Evolutionary conservation across 1,284 basidiomycete species (phyloP).

Genomic region (Ganoderma leucocontextum): DNA sequence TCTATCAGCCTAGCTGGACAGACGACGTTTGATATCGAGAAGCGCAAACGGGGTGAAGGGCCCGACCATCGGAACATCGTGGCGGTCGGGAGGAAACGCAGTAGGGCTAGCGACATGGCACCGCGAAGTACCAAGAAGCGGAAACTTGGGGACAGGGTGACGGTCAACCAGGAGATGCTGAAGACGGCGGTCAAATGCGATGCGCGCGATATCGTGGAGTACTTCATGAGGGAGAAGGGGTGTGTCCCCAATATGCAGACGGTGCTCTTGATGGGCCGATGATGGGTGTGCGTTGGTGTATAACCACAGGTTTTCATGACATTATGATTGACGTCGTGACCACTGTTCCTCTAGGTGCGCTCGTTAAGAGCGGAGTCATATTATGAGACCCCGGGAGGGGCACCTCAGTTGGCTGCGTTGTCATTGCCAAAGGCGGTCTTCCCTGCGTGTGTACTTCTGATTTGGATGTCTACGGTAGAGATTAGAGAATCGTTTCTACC

Average conservation of each 20-base stretch:
- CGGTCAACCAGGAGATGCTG: constrained; percentile 65
- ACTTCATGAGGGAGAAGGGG: constrained; percentile 80
- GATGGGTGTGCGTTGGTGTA: neutral
- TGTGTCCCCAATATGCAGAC: constrained; percentile 77
- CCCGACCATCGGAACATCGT: neutral
- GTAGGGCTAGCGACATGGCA: constrained; percentile 28
- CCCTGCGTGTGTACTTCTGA: too few species aligned
- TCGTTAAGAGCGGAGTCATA: too few species aligned
- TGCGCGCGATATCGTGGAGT: constrained; percentile 75
- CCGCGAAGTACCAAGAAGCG: constrained; percentile 52
- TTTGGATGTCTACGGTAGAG: too few species aligned
- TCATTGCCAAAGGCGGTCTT: too few species aligned
- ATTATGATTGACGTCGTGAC: too few species aligned
- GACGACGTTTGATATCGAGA: constrained; percentile 12
- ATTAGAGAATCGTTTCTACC: too few species aligned
- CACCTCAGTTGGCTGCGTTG: too few species aligned
- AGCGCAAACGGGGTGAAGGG: constrained; percentile 9
- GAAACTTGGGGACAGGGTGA: constrained; percentile 66
- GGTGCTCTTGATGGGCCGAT: constrained; percentile 54
- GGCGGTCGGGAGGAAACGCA: neutral
- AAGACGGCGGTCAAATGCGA: constrained; percentile 67
- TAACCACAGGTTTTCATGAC: neutral
- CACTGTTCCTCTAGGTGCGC: too few species aligned
- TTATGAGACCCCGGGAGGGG: too few species aligned
- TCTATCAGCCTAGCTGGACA: neutral